phyloP scores from a whole-genome alignment of 1,284 basidiomycete species.

The Malassezia psittaci region DNA sequence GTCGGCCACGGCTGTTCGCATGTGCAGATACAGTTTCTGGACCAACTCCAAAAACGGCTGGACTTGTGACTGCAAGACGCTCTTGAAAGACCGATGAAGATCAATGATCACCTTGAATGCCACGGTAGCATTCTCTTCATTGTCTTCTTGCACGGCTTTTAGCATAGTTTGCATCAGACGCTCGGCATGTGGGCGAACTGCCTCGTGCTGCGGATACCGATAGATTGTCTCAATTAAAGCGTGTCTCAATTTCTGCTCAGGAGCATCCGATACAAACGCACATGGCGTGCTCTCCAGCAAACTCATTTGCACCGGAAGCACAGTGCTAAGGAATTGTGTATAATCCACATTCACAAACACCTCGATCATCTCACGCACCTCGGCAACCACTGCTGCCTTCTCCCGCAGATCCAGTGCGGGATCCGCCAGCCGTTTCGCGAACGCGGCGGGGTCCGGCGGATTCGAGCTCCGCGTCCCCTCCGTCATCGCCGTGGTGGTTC shows the following conservation, averaged over 20 bases:
- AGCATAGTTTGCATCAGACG: slow-evolving; percentile 66
- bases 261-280: slow-evolving; percentile 64
- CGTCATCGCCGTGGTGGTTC: not conserved
- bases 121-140: slow-evolving; percentile 86
- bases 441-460: slow-evolving; percentile 13
- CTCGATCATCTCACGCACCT: slow-evolving; percentile 41
- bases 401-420: slow-evolving; percentile 20
- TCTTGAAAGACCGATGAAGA: slow-evolving; percentile 50
- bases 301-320: slow-evolving; percentile 68
- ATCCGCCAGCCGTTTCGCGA: slow-evolving; percentile 13
- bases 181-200: slow-evolving; percentile 61
- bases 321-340: slow-evolving; percentile 54
- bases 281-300: slow-evolving; percentile 67
- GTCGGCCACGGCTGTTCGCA: slow-evolving; percentile 65
- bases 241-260: slow-evolving; percentile 64
- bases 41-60: slow-evolving; percentile 68
- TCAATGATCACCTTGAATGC: slow-evolving; percentile 91
- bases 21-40: slow-evolving; percentile 66
- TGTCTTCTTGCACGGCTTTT: slow-evolving; percentile 74
- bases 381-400: slow-evolving; percentile 28
- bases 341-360: slow-evolving; percentile 55
- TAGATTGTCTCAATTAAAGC: slow-evolving; percentile 55
- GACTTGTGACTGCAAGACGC: slow-evolving; percentile 63
- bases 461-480: slow-evolving; percentile 9
- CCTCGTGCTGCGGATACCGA: slow-evolving; percentile 72